These are phyloP conservation scores for Barbarea vulgaris DNA, from an alignment of 345 rosid genomes.

Conservation along the genomic window DNA sequence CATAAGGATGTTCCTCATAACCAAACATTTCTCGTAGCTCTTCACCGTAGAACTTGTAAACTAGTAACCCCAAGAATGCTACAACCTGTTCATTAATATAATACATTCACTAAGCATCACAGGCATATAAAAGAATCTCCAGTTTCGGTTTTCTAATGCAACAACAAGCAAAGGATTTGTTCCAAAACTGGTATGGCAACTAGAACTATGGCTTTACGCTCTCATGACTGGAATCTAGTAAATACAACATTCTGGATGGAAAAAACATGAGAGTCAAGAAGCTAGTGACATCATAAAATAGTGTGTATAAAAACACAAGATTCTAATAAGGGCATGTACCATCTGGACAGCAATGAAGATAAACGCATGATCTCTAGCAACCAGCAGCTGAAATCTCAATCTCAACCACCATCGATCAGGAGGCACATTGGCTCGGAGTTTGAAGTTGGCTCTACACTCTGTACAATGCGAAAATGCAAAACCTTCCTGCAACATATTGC, in stretches of 20 bases:
- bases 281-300: background rate
- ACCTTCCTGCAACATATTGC: conserved; percentile 74
- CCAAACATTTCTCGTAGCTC: conserved; percentile 98
- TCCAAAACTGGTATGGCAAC: background rate
- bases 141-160: background rate
- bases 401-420: conserved; percentile 99
- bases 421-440: conserved; percentile 94
- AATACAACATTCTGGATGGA: background rate
- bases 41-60: conserved; percentile 93
- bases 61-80: conserved; percentile 87
- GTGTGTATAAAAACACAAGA: background rate
- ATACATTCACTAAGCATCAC: conserved; percentile 12
- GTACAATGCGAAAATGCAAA: conserved; percentile 99
- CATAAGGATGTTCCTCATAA: conserved; percentile 98
- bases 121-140: background rate
- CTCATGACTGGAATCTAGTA: background rate
- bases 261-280: background rate
- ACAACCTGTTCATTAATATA: conserved; percentile 63
- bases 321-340: conserved; percentile 48
- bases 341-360: conserved; percentile 92
- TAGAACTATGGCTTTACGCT: background rate
- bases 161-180: background rate
- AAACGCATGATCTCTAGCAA: conserved; percentile 93
- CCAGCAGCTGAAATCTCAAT: conserved; percentile 95
- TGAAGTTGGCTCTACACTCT: conserved; percentile 91